Conservation (phyloP, 208 protist genomes). For the Balamuthia mandrillaris region DNA sequence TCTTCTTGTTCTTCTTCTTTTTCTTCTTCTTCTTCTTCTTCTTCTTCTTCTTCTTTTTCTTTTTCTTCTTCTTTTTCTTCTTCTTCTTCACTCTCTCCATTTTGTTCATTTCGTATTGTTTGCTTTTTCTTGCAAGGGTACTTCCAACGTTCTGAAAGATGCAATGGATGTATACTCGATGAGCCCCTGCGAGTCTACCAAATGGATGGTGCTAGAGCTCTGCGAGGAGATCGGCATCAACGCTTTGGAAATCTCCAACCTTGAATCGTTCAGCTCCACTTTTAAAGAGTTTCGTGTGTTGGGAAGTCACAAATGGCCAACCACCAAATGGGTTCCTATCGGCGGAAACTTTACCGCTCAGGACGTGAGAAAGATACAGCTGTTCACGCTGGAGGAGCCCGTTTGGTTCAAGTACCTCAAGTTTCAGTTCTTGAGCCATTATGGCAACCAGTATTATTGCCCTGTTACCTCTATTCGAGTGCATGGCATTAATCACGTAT, state of each 20-base stretch:
- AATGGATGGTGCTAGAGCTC: conserved; percentile 54
- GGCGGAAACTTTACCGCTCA: conserved; percentile 51
- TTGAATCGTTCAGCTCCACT: conserved; percentile 54
- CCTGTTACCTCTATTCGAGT: conserved; percentile 42
- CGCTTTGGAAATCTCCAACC: conserved; percentile 46
- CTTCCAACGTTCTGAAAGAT: conserved; percentile 30
- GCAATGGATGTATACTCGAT: conserved; percentile 49
- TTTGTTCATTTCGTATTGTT: background rate
- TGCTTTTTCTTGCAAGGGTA: background rate
- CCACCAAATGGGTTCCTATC: conserved; percentile 39
- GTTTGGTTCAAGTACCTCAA: conserved; percentile 44
- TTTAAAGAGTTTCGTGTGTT: conserved; percentile 48
- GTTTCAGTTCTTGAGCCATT: background rate
- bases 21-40: background rate
- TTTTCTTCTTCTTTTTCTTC: background rate
- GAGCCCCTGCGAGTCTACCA: conserved; percentile 16
- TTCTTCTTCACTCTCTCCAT: background rate
- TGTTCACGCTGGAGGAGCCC: conserved; percentile 42
- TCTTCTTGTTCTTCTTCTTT: too few species aligned
- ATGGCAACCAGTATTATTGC: conserved; percentile 41
- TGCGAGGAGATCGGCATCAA: conserved; percentile 55
- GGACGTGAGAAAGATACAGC: conserved; percentile 45
- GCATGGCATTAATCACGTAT: conserved; percentile 46
- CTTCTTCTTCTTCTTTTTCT: background rate
- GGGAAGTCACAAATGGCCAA: conserved; percentile 23